Evolutionary conservation across 176 grass and related monocot species (phyloP), one percentile per base, ranked within the genome.

Genomic region (Oryza longistaminata): DNA sequence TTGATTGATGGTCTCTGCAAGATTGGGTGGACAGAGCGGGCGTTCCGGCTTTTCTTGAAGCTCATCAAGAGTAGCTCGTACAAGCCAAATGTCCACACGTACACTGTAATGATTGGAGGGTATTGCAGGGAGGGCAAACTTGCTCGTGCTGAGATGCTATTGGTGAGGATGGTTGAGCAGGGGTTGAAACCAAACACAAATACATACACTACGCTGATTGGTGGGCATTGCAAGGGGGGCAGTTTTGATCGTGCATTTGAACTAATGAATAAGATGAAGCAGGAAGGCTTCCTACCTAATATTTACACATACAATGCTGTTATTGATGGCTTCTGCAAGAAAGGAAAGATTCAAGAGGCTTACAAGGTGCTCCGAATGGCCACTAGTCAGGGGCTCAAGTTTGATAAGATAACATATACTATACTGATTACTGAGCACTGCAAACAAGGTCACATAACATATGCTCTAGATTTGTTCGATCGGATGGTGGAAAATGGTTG

Each of bases 21-120:
- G 92, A 93, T 98, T 44, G 96, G 96, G 17, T 98, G 96, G 96
- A 95, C 77, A 0, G 93, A 95, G 82, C 67, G 91, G 58, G 96
- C 96, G 0, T 98, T 98, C 73, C 78, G 88, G 27, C 88, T 98
- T 74, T 98, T 98, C 80, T 71, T 95, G 81, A 95, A 98, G 85
- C 96, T 98, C 40, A 67, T 95, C 31, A 92, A 83, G 80, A 95
- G 93, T 34, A 89, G 86, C 75, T 90, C 58, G 0, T 98, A 98
- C 86, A 93, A 90, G 86, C 96, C 93, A 0, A 95, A 98, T 65
- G 88, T 95, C 40, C 89, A 91, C 46, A 94, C 86, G 0, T 98
- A 98, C 78, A 98, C 96, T 25, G 88, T 87, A 46, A 98, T 98
- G 96, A 95, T 98, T 12, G 76, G 65, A 75, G 96, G 91, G 46